Base-by-base conservation (phyloP, 257 asterid species). In the Avicennia marina region DNA sequence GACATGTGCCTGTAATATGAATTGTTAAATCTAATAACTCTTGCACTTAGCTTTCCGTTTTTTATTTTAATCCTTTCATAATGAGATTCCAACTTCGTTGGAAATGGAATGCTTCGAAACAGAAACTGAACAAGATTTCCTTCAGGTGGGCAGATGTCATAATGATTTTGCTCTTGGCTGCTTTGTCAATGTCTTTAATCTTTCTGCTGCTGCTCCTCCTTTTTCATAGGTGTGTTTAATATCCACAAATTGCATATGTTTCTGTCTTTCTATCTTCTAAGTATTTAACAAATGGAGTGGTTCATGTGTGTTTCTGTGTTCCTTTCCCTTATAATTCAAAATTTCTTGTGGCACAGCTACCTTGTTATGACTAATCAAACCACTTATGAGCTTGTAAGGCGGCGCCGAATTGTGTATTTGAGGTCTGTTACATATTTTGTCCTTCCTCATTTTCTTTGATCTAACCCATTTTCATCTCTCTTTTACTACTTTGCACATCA, bases 321-420 rank as follows among this genome's bases (percentile, higher is more conserved):
- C 24, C 45, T 66, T 18, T 53, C 65, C 66, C 50, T 51, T 63
- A 41, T n/a, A n/a, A n/a, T n/a, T n/a, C 43, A 39, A 18, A 15
- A 16, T 77, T 61, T 65, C 32, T 65, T 42, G 20, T 74, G 72
- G 44, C 56, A 54, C 90, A 93, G 98, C 83, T 93, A 83, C 78
- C 96, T 93, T 63, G 76, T 82, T 56, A 36, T 86, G 83, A 89
- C 95, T 54, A 93, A 93, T 66, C 98, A 93, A 69, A 93, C 95
- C 58, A 93, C 98, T 15, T 93, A 89, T 18, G 98, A 93, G 75
- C 95, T 93, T 58, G 97, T 89, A 45, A 78, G 94, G 64, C 80
- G 97, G 66, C 66, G 94, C 53, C 86, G 98, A 58, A 82, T 93
- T 60, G 79, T 66, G 41, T 93, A 93, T 66, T 31, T 93, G 57